A percentile compares a stretch with the other conserved stretches of the same genome.
phyloP scores from a whole-genome alignment of 2,329 filamentous ascomycete species.

The Chlorencoelia australis region DNA sequence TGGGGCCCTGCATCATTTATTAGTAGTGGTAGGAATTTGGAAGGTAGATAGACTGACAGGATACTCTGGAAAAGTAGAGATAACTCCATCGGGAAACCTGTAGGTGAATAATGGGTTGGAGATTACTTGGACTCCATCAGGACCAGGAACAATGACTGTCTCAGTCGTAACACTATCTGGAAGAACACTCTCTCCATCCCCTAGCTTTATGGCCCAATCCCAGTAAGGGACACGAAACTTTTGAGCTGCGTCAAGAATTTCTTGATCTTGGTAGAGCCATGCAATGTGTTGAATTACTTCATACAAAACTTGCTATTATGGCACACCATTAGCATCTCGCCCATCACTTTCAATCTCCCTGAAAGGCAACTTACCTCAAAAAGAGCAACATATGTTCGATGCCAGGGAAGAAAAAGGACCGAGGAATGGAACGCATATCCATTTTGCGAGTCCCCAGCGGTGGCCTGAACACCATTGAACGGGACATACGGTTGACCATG shows the following conservation, averaged over 20 bases:
- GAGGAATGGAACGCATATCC: constrained; percentile 24
- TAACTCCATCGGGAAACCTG: constrained; percentile 34
- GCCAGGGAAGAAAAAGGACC: constrained; percentile 34
- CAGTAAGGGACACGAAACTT: constrained; percentile 37
- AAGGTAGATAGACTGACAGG: constrained; percentile 38
- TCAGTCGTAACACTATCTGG: constrained; percentile 37
- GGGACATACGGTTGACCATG: constrained; percentile 21
- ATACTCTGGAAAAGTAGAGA: constrained; percentile 43
- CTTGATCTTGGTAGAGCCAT: constrained; percentile 23
- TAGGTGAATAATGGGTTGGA: constrained; percentile 45
- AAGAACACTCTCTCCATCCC: constrained; percentile 38
- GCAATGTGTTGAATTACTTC: constrained; percentile 38
- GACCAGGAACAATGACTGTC: constrained; percentile 41
- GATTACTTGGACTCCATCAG: constrained; percentile 33
- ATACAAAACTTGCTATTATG: constrained; percentile 42
- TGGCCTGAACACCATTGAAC: constrained; percentile 16
- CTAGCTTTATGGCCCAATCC: constrained; percentile 38
- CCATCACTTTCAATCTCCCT: not conserved
- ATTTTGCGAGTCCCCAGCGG: constrained; percentile 10
- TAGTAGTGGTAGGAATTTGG: not conserved
- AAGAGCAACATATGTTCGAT: constrained; percentile 44
- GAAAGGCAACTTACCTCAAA: constrained; percentile 37
- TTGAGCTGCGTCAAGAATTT: constrained; percentile 33
- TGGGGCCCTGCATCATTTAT: constrained; percentile 42
- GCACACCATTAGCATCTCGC: constrained; percentile 1